Conservation (phyloP, 352 stramenopile genomes). For the Phytophthora pinifolia region DNA sequence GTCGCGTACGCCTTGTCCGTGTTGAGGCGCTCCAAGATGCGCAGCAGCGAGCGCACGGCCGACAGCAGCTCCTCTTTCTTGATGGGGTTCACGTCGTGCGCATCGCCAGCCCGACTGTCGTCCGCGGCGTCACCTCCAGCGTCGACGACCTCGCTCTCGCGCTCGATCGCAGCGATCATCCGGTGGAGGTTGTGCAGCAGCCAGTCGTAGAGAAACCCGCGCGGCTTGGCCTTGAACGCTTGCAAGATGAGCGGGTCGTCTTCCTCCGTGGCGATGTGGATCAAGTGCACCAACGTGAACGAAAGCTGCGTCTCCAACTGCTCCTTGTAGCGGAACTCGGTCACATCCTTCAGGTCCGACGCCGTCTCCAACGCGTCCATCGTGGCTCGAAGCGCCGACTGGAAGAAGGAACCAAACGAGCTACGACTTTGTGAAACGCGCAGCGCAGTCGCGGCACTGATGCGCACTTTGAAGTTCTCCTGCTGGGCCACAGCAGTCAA, state of each 20-base stretch:
- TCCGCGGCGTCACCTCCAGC: constrained; percentile 30
- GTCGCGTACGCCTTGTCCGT: constrained; percentile 59
- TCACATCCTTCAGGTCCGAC: constrained; percentile 86
- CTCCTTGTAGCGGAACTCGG: constrained; percentile 90
- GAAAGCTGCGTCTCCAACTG: constrained; percentile 86
- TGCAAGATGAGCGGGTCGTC: constrained; percentile 73
- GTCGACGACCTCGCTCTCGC: constrained; percentile 38
- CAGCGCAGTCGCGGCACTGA: constrained; percentile 77
- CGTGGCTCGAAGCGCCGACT: constrained; percentile 55
- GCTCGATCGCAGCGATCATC: constrained; percentile 70
- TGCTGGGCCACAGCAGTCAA: constrained; percentile 79
- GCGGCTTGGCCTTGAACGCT: constrained; percentile 62
- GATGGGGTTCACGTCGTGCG: constrained; percentile 84
- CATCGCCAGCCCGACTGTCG: constrained; percentile 36
- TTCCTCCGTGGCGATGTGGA: constrained; percentile 73
- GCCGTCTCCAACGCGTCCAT: constrained; percentile 83
- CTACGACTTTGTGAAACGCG: constrained; percentile 68
- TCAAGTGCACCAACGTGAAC: constrained; percentile 84
- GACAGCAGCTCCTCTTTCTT: constrained; percentile 80
- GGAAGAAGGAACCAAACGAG: constrained; percentile 76
- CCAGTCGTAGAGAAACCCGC: constrained; percentile 87
- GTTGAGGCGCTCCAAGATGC: constrained; percentile 70
- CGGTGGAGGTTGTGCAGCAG: constrained; percentile 86
- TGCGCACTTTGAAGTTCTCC: constrained; percentile 90
- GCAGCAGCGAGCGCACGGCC: constrained; percentile 69